Percentiles rank a stretch among this genome's conserved stretches.
phyloP scores from a whole-genome alignment of 2,329 filamentous ascomycete genomes.

The Fusarium virguliforme region DNA sequence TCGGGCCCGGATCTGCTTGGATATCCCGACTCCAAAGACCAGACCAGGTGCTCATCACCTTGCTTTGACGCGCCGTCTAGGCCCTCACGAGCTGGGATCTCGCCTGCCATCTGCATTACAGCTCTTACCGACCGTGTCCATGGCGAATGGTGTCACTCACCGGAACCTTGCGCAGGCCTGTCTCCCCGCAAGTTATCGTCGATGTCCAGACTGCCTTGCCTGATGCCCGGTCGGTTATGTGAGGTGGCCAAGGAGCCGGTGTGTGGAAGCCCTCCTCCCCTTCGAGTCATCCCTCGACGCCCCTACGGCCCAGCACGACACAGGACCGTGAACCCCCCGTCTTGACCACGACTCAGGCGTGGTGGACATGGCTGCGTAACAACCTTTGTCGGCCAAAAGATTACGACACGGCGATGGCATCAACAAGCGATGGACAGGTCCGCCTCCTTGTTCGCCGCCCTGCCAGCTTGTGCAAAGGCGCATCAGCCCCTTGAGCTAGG shows the following conservation, averaged over 20 bases:
- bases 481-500: slow-evolving; percentile 50
- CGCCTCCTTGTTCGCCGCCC: slow-evolving; percentile 42
- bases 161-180: slow-evolving; percentile 12
- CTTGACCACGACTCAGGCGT: slow-evolving; percentile 4
- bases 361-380: neutral
- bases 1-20: slow-evolving; percentile 35
- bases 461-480: slow-evolving; percentile 38
- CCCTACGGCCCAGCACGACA: slow-evolving; percentile 15
- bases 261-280: neutral
- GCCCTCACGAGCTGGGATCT: slow-evolving; percentile 9
- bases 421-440: slow-evolving; percentile 33
- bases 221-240: slow-evolving; percentile 1
- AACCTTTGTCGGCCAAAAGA: slow-evolving; percentile 32
- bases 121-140: slow-evolving; percentile 5
- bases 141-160: slow-evolving; percentile 14
- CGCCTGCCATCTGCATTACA: slow-evolving; percentile 7
- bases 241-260: neutral
- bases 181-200: neutral
- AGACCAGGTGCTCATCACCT: slow-evolving; percentile 13
- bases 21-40: slow-evolving; percentile 24
- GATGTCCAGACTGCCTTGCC: neutral
- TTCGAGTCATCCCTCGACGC: slow-evolving; percentile 18
- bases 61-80: slow-evolving; percentile 14
- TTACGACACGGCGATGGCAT: slow-evolving; percentile 23
- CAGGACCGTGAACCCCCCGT: slow-evolving; percentile 17